Base-by-base conservation (phyloP, 1,284 basidiomycete genomes). In the Cryptococcus hybrid region DNA sequence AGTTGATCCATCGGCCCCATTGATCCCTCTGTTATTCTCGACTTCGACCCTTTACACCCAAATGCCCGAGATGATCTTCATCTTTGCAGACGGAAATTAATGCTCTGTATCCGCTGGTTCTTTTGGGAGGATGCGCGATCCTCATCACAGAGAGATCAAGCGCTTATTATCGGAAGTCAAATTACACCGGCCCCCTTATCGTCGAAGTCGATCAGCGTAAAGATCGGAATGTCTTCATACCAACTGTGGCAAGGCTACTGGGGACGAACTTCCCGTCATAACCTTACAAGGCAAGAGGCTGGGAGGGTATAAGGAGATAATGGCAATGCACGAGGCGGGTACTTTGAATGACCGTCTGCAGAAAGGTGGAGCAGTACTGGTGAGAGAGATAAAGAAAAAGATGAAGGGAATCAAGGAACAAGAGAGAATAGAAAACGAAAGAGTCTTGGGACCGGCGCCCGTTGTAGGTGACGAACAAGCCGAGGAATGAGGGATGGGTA, bases 11-110 rank as follows among this genome's bases (percentile, higher is more conserved):
- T 64, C 80, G 5, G 62, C 69, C 15, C 84, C 88, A 0, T 84
- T 92, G 57, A 91, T 71, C 88, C 90, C 2, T 82, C 87, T 61
- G 82, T 90, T 54, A 83, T 93, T 9, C 82, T 93, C 54, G 90
- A 90, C 68, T 92, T 92, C 72, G 88, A 92, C 73, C 87, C 87
- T 0, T 81, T 85, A 11, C 75, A 78, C 5, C 81, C 82, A 11
- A 84, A 84, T 1, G 78, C 79, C 7, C 81, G 84, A 47, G 67
- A 70, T 5, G 74, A 78, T 58, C 63, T 77, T 48, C 62, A 65
- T 36, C 53, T 74, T 68, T 78, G 46, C 65, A 70, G 47, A 62
- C 68, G 24, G 73, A 78, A 47, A 84, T 86, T 18, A 90, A 89
- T 87, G 69, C 81, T 6, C 81, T 84, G 51, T 87, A 89, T 71